Evolutionary conservation across 768 basidiomycete genomes (phyloP).

Genomic region (Auricularia heimuer): DNA sequence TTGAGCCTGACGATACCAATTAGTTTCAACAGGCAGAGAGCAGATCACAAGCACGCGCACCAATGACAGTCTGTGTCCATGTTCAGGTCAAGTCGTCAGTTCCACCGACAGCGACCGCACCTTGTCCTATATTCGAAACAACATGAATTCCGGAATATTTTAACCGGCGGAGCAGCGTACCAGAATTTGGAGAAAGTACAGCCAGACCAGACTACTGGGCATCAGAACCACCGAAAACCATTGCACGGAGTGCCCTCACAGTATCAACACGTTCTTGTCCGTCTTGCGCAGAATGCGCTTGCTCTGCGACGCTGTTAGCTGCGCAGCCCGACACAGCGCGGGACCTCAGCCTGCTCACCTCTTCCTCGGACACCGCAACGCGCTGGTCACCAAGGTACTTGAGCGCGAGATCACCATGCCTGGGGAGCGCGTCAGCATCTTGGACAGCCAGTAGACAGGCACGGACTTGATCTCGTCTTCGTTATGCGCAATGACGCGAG

Average conservation of each 20-base stretch:
- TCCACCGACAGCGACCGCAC: background rate
- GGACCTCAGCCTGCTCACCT: slow-evolving; percentile 18
- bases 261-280: slow-evolving; percentile 16
- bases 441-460: background rate
- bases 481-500: background rate
- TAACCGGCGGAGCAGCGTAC: background rate
- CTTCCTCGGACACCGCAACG: slow-evolving; percentile 13
- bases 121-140: background rate
- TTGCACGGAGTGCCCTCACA: background rate
- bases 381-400: slow-evolving; percentile 16
- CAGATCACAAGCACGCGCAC: background rate
- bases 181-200: slow-evolving; percentile 26
- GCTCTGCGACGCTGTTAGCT: background rate
- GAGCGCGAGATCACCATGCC: slow-evolving; percentile 16
- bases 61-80: slow-evolving; percentile 10
- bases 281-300: slow-evolving; percentile 18
- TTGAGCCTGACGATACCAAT: slow-evolving; percentile 8
- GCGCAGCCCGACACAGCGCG: slow-evolving; percentile 22
- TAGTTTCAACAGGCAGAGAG: too few species aligned
- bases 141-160: background rate
- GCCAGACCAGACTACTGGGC: slow-evolving; percentile 14
- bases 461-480: background rate
- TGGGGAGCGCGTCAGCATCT: background rate
- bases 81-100: background rate
- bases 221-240: background rate